Evolutionary conservation across 2,329 filamentous ascomycete genomes (phyloP).

Genomic region (Diaporthe australafricana): DNA sequence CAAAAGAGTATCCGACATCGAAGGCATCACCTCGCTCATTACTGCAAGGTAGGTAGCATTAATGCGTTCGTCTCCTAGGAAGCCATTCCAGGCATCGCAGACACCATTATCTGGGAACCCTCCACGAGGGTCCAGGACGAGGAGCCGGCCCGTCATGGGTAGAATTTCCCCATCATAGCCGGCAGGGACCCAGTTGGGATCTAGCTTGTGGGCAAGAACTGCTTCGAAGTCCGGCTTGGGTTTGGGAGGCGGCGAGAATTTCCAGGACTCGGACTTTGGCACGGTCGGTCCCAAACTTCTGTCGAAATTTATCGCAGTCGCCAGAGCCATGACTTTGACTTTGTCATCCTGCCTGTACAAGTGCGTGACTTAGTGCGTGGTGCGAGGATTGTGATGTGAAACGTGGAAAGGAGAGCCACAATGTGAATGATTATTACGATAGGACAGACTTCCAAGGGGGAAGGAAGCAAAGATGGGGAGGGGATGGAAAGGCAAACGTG

Average conservation of each 20-base stretch:
- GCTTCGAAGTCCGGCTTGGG: neutral
- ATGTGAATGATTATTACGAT: neutral
- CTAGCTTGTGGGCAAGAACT: neutral
- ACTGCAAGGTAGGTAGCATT: neutral
- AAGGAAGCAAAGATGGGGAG: no score
- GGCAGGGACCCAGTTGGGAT: neutral
- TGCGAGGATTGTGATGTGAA: neutral
- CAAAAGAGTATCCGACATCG: neutral
- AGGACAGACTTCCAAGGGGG: neutral
- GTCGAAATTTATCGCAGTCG: neutral
- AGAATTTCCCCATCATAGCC: neutral
- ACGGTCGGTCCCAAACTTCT: neutral
- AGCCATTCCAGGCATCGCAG: neutral
- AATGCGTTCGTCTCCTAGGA: neutral
- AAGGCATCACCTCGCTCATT: neutral
- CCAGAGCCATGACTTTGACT: neutral
- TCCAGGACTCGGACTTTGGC: neutral
- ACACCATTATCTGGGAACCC: neutral
- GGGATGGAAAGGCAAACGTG: neutral
- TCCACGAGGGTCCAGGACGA: neutral
- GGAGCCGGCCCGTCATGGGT: neutral
- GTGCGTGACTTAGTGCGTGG: no score
- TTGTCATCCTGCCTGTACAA: neutral
- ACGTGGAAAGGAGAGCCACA: neutral
- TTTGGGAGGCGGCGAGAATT: neutral